Evolutionary conservation across 2,329 filamentous ascomycete species (phyloP).

Genomic region (Ophiostoma perfectum): DNA sequence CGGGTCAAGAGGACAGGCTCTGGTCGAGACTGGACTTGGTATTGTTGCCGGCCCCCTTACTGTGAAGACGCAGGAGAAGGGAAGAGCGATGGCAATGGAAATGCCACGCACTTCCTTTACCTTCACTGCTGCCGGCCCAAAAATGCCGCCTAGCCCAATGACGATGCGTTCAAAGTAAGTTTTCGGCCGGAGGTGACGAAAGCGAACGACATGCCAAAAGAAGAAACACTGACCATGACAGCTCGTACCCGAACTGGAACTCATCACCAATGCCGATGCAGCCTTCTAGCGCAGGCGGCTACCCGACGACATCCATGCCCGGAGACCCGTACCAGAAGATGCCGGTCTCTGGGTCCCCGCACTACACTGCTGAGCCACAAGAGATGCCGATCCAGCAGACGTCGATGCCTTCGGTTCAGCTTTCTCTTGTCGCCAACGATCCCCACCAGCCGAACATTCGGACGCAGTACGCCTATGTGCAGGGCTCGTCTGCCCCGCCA

Average conservation of each 20-base stretch:
- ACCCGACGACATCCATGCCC: constrained; percentile 46
- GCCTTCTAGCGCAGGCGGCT: constrained; percentile 29
- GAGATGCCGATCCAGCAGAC: constrained; percentile 50
- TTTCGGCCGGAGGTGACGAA: background rate
- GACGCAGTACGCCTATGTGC: constrained; percentile 52
- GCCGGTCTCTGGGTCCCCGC: constrained; percentile 44
- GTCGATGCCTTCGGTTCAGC: constrained; percentile 50
- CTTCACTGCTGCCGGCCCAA: constrained; percentile 48
- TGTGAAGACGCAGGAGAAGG: constrained; percentile 52
- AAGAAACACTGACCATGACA: constrained; percentile 33
- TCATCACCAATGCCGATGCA: constrained; percentile 43
- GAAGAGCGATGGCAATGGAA: constrained; percentile 49
- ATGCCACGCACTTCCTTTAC: constrained; percentile 54
- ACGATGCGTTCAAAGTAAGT: constrained; percentile 57
- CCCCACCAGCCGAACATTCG: constrained; percentile 45
- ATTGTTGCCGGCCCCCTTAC: constrained; percentile 54
- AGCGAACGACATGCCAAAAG: background rate
- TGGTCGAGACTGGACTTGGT: constrained; percentile 58
- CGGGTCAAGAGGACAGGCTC: constrained; percentile 69
- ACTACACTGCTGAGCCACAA: constrained; percentile 47
- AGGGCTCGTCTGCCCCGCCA: constrained; percentile 46
- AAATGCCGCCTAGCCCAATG: constrained; percentile 50
- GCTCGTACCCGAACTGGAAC: constrained; percentile 56
- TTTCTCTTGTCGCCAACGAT: constrained; percentile 47
- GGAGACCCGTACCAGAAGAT: constrained; percentile 50